Evolutionary conservation across 139 green algal genomes (phyloP).

Genomic region (Tetradesmus obliquus): DNA sequence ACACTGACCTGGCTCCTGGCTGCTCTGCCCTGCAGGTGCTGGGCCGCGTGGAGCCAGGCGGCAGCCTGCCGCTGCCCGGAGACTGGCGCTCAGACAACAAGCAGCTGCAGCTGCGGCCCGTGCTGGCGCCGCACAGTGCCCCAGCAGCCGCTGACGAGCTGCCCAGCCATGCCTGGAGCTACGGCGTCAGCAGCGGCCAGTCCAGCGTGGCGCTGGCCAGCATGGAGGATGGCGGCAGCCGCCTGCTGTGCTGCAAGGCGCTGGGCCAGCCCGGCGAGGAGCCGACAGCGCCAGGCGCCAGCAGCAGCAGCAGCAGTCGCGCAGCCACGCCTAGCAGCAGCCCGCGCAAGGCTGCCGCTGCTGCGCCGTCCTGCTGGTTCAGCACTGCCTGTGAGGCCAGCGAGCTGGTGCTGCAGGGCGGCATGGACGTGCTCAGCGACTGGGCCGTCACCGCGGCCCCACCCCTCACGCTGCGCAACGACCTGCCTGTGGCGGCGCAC

Average conservation of each 20-base stretch:
- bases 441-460: conserved; percentile 78
- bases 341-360: conserved; percentile 32
- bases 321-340: conserved; percentile 2
- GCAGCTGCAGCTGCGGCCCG: conserved; percentile 74
- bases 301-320: neutral
- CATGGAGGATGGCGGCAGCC: conserved; percentile 75
- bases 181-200: conserved; percentile 43
- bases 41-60: conserved; percentile 67
- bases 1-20: neutral
- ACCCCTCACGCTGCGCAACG: conserved; percentile 83
- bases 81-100: conserved; percentile 69
- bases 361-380: conserved; percentile 66
- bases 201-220: conserved; percentile 63
- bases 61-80: conserved; percentile 72
- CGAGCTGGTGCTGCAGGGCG: conserved; percentile 50
- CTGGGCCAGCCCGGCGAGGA: neutral
- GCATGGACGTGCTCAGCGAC: conserved; percentile 61
- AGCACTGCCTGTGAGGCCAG: conserved; percentile 73
- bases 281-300: neutral
- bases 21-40: conserved; percentile 50
- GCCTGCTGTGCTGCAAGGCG: conserved; percentile 66
- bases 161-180: conserved; percentile 71
- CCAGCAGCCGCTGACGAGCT: neutral
- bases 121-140: conserved; percentile 12
- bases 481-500: conserved; percentile 74